A percentile compares a stretch with the other conserved stretches of the same genome.
These are phyloP conservation scores for Pholiota microspora DNA, from an alignment of 768 basidiomycete species.

Conservation along the genomic window DNA sequence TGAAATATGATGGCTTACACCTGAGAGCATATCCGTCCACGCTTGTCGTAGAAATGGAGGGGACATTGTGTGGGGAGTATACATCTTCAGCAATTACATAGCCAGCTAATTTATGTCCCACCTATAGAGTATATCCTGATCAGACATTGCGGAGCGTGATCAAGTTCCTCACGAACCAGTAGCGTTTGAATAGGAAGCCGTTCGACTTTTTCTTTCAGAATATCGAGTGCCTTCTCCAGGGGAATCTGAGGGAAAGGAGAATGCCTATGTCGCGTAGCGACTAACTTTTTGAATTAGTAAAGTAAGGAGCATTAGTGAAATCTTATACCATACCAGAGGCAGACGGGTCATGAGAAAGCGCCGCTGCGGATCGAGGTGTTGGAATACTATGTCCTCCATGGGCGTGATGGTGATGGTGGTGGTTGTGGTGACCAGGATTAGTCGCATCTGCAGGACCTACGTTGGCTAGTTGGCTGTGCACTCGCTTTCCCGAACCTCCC, in stretches of 20 bases:
- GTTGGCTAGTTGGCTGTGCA: slow-evolving; percentile 47
- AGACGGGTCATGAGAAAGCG: slow-evolving; percentile 68
- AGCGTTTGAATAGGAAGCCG: slow-evolving; percentile 37
- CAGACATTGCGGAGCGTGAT: not conserved
- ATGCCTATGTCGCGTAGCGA: slow-evolving; percentile 65
- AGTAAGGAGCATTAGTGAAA: not conserved
- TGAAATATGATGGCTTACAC: slow-evolving; percentile 37
- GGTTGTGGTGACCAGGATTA: slow-evolving; percentile 32
- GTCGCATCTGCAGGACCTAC: not conserved
- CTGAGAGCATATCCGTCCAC: slow-evolving; percentile 88
- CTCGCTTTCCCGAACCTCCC: slow-evolving; percentile 60
- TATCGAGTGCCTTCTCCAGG: slow-evolving; percentile 59
- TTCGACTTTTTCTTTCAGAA: slow-evolving; percentile 49
- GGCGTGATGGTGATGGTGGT: slow-evolving; percentile 27
- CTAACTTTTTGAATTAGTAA: slow-evolving; percentile 32
- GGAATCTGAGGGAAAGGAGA: slow-evolving; percentile 78
- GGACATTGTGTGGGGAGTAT: slow-evolving; percentile 61
- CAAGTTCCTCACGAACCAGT: slow-evolving; percentile 32
- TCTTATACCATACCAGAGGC: slow-evolving; percentile 48
- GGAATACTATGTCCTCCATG: slow-evolving; percentile 43
- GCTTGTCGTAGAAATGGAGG: slow-evolving; percentile 66
- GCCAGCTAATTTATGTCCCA: slow-evolving; percentile 57
- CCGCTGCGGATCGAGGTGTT: slow-evolving; percentile 44
- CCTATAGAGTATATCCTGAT: slow-evolving; percentile 36
- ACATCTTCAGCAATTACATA: slow-evolving; percentile 78